These are phyloP conservation scores for Ochetophila trinervis DNA, from an alignment of 306 rosid genomes.

Conservation along the genomic window DNA sequence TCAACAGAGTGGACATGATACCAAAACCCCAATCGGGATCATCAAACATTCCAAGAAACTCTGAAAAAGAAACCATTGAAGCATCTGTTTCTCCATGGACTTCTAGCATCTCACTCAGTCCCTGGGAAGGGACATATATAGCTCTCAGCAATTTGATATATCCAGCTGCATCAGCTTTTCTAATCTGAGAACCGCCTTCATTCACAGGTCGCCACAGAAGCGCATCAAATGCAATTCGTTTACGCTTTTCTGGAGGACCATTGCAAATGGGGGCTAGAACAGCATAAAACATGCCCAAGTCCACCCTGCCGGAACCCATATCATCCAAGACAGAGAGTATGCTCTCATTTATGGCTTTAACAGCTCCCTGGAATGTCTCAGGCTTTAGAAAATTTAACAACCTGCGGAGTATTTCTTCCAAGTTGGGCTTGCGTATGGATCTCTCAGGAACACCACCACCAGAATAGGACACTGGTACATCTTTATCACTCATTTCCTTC, in stretches of 20 bases:
- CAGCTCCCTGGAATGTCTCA: conserved; percentile 94
- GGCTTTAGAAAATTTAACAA: conserved; percentile 80
- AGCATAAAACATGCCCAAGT: conserved; percentile 86
- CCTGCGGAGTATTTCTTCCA: conserved; percentile 86
- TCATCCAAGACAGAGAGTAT: conserved; percentile 83
- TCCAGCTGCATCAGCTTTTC: conserved; percentile 52
- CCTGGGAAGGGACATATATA: conserved; percentile 66
- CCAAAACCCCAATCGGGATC: conserved; percentile 98
- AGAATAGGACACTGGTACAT: conserved; percentile 83
- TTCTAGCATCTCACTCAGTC: conserved; percentile 73
- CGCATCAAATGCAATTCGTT: conserved; percentile 78
- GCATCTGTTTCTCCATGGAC: conserved; percentile 66
- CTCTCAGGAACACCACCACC: conserved; percentile 82
- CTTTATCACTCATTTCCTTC: conserved; percentile 86
- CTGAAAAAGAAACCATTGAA: conserved; percentile 71
- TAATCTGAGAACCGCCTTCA: conserved; percentile 67
- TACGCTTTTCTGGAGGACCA: conserved; percentile 82
- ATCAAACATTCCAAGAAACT: conserved; percentile 79
- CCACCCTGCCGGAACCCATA: conserved; percentile 78
- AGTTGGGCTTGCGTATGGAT: conserved; percentile 83
- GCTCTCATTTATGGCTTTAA: conserved; percentile 91
- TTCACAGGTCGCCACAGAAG: conserved; percentile 94
- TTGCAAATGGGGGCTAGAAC: conserved; percentile 88
- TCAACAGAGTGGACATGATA: conserved; percentile 73
- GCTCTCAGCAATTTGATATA: conserved; percentile 82